These are phyloP conservation scores for Yamadazyma sp. DNA, from an alignment of 805 yeast species.

Conservation along the genomic window DNA sequence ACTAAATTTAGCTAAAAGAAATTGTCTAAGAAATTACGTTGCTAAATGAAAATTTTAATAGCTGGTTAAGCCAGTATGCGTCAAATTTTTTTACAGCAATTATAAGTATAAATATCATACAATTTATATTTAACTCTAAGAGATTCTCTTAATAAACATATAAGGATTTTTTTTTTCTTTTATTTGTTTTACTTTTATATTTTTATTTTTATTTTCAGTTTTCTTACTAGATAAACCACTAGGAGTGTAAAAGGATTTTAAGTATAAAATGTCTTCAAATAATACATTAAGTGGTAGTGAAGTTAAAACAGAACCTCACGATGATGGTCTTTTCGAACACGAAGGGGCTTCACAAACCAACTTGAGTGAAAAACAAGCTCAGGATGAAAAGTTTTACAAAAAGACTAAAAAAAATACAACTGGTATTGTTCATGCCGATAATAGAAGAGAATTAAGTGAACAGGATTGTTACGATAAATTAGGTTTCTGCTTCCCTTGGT, in stretches of 20 bases:
- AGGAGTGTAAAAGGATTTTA: no score
- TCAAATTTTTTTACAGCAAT: background rate
- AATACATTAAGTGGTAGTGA: constrained; percentile 10
- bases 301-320: constrained; percentile 4
- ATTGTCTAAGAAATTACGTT: no score
- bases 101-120: background rate
- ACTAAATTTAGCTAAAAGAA: no score
- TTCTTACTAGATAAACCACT: no score
- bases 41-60: no score
- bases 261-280: constrained; percentile 11
- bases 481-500: constrained; percentile 29
- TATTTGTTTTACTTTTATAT: no score
- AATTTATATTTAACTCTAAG: background rate
- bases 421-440: constrained; percentile 23
- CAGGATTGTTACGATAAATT: constrained; percentile 33
- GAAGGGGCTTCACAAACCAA: background rate
- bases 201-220: no score
- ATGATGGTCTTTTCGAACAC: constrained; percentile 10
- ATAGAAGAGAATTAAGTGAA: constrained; percentile 27
- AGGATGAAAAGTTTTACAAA: constrained; percentile 1
- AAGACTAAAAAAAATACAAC: constrained; percentile 9
- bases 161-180: no score
- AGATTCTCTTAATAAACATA: no score
- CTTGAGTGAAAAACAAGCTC: background rate
- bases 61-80: no score